These are phyloP conservation scores for Rhizomucor miehei DNA, from an alignment of 371 early-diverging fungal species.

Conservation along the genomic window DNA sequence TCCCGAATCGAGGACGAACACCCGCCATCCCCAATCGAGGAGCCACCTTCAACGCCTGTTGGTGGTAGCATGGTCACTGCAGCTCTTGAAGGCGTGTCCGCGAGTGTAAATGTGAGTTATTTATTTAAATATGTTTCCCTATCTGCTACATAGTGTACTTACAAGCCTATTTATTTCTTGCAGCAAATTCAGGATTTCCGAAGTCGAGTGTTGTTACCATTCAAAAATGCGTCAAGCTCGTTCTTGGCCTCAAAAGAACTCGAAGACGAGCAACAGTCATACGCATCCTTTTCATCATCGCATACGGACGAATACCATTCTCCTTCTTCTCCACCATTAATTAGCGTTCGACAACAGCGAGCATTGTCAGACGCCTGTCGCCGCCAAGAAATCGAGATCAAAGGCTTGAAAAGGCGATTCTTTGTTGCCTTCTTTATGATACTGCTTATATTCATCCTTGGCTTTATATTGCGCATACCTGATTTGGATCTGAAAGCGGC, in stretches of 20 bases:
- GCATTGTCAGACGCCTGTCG: background rate
- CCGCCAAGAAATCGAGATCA: background rate
- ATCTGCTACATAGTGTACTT: too few species aligned
- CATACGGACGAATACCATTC: background rate
- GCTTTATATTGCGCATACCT: background rate
- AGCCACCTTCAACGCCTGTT: background rate
- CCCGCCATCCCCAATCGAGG: background rate
- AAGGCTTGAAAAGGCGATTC: background rate
- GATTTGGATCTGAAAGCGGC: background rate
- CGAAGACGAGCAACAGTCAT: slow-evolving; percentile 7
- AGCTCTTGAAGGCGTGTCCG: slow-evolving; percentile 30
- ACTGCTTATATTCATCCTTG: slow-evolving; percentile 1
- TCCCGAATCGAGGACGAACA: background rate
- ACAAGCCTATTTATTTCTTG: background rate
- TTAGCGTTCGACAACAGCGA: background rate
- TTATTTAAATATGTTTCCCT: too few species aligned
- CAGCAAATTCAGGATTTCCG: slow-evolving; percentile 10
- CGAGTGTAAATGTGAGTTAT: slow-evolving; percentile 34
- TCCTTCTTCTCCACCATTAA: background rate
- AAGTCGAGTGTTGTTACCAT: slow-evolving; percentile 4
- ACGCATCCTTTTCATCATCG: slow-evolving; percentile 11
- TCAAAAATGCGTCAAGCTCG: slow-evolving; percentile 11
- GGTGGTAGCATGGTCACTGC: slow-evolving; percentile 25
- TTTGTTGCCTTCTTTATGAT: slow-evolving; percentile 1
- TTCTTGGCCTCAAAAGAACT: slow-evolving; percentile 1